Conservation (phyloP, 2,329 filamentous ascomycete species). For the Emmonsiellopsis sp. region DNA sequence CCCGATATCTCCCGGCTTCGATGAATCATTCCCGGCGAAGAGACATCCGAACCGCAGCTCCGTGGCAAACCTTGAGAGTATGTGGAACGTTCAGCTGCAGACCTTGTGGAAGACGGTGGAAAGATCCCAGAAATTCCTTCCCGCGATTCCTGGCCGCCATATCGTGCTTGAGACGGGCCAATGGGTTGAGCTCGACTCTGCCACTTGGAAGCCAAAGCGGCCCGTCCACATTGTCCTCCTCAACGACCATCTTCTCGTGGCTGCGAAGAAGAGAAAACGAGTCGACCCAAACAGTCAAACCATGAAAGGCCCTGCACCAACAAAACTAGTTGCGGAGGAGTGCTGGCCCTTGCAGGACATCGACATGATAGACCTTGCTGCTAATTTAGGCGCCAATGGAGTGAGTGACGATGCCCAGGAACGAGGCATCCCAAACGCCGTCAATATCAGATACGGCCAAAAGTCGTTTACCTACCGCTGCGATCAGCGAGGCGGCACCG, state of each 20-base stretch:
- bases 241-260: constrained; percentile 88
- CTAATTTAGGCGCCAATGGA: constrained; percentile 29
- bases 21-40: constrained; percentile 42
- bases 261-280: constrained; percentile 86
- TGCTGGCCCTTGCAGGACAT: constrained; percentile 93
- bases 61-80: constrained; percentile 62
- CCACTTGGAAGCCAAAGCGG: constrained; percentile 86
- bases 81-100: constrained; percentile 61
- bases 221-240: constrained; percentile 86
- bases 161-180: constrained; percentile 85
- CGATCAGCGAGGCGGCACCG: constrained; percentile 66
- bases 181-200: constrained; percentile 95
- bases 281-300: constrained; percentile 50
- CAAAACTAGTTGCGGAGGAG: constrained; percentile 81
- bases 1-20: constrained; percentile 39
- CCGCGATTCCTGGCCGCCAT: constrained; percentile 81
- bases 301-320: constrained; percentile 38
- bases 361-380: constrained; percentile 78
- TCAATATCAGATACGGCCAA: constrained; percentile 80
- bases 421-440: constrained; percentile 64
- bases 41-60: constrained; percentile 75
- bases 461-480: constrained; percentile 94
- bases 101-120: constrained; percentile 95
- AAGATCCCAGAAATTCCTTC: constrained; percentile 92
- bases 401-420: constrained; percentile 38